Evolutionary conservation across 1,284 basidiomycete species (phyloP).

Genomic region (Pascua sp.): DNA sequence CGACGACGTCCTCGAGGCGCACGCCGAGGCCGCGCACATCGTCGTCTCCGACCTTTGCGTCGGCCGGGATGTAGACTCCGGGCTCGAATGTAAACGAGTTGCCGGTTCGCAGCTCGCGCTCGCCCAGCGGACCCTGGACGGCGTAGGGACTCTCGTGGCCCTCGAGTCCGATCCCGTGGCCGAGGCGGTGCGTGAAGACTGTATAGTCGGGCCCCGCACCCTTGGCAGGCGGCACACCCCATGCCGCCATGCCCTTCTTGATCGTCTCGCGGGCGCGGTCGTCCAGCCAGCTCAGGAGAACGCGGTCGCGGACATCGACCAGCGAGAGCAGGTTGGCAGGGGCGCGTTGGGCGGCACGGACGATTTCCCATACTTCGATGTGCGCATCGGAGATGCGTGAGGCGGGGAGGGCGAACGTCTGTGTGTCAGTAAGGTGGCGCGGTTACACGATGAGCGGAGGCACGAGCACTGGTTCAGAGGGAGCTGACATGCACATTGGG

Average conservation of each 20-base stretch:
- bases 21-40: constrained; percentile 67
- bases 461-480: neutral
- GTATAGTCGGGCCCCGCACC: constrained; percentile 44
- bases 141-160: constrained; percentile 77
- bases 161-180: constrained; percentile 72
- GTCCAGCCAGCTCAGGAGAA: constrained; percentile 59
- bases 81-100: constrained; percentile 80
- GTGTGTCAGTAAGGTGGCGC: neutral
- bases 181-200: constrained; percentile 74
- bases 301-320: constrained; percentile 38
- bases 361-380: constrained; percentile 62
- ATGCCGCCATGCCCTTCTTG: constrained; percentile 49
- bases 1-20: constrained; percentile 77
- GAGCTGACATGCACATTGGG: too few species aligned
- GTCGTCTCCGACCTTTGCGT: constrained; percentile 11
- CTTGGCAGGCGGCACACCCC: constrained; percentile 7
- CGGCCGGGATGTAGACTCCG: constrained; percentile 64
- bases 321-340: constrained; percentile 51
- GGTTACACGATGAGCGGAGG: neutral
- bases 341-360: constrained; percentile 61
- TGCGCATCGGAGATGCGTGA: constrained; percentile 60
- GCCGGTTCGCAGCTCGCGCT: constrained; percentile 56
- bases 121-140: constrained; percentile 56
- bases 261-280: constrained; percentile 62
- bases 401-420: constrained; percentile 67